A percentile compares a stretch with the other conserved stretches of the same genome.
Evolutionary conservation across 768 basidiomycete genomes (phyloP).

Genomic region (Pleurotus tuoliensis): DNA sequence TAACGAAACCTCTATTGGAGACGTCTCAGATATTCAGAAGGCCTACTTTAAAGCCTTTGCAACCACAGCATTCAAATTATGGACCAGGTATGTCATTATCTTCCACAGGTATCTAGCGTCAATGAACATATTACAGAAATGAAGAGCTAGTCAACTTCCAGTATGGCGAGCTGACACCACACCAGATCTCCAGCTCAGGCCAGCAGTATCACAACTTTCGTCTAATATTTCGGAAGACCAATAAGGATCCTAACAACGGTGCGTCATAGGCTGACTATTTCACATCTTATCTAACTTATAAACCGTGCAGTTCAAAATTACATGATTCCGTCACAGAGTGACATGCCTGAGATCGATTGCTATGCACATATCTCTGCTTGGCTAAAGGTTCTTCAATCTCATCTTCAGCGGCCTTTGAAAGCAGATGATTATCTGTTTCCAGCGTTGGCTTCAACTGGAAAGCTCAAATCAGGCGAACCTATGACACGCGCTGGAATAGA

Average conservation of each 20-base stretch:
- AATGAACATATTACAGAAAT: constrained; percentile 8
- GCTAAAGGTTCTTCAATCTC: constrained; percentile 9
- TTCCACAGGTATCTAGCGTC: not conserved
- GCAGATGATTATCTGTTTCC: constrained; percentile 19
- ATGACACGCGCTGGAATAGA: constrained; percentile 20
- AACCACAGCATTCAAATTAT: constrained; percentile 15
- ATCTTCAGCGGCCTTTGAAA: constrained; percentile 10
- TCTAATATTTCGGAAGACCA: constrained; percentile 18
- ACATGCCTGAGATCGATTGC: constrained; percentile 17
- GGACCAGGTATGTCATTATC: constrained; percentile 12
- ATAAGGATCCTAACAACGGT: constrained; percentile 18
- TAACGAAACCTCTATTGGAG: not conserved
- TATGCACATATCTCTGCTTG: constrained; percentile 12
- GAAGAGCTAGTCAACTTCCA: constrained; percentile 15
- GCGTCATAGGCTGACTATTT: not conserved
- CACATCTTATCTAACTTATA: not conserved
- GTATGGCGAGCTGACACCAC: constrained; percentile 9
- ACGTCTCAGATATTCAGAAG: constrained; percentile 5
- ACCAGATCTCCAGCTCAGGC: constrained; percentile 8
- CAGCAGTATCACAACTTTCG: constrained; percentile 12
- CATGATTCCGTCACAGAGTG: constrained; percentile 7
- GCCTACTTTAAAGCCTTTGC: constrained; percentile 16
- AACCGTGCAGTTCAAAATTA: constrained; percentile 9
- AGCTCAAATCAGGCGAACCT: constrained; percentile 18
- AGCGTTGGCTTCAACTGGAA: constrained; percentile 16